Conservation (phyloP, 352 stramenopile species). For the Pythium scleroteichum region DNA sequence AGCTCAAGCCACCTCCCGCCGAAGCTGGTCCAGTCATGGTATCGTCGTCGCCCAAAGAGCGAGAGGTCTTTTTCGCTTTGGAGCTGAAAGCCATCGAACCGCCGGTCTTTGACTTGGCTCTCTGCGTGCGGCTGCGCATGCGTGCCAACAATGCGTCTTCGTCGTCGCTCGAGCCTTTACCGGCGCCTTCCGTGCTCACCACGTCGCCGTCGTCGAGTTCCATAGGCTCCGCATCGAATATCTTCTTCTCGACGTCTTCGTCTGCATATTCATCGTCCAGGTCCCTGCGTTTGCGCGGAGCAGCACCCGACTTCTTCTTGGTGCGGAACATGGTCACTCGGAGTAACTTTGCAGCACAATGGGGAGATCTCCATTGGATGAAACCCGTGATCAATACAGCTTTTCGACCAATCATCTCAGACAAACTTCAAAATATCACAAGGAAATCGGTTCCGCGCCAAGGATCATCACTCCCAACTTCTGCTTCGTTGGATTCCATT, state of each 20-base stretch:
- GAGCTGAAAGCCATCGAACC: constrained; percentile 45
- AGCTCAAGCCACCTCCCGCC: constrained; percentile 42
- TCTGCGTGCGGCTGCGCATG: constrained; percentile 33
- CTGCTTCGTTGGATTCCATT: not conserved
- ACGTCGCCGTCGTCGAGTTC: constrained; percentile 16
- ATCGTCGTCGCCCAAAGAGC: too few species aligned
- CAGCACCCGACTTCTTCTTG: constrained; percentile 34
- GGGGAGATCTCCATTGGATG: too few species aligned
- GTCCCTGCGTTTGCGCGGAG: constrained; percentile 36
- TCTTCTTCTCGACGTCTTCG: not conserved
- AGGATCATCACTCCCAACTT: not conserved
- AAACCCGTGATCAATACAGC: too few species aligned
- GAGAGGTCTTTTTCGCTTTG: constrained; percentile 12
- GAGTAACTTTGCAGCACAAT: too few species aligned
- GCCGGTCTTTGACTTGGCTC: constrained; percentile 22
- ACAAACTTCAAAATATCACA: too few species aligned
- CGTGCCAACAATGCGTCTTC: constrained; percentile 34
- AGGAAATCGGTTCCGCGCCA: too few species aligned
- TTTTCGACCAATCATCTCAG: too few species aligned
- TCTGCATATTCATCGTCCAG: constrained; percentile 24
- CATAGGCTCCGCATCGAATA: constrained; percentile 9
- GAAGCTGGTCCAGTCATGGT: too few species aligned
- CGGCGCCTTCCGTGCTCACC: not conserved
- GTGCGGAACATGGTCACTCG: constrained; percentile 35
- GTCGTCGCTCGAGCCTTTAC: constrained; percentile 8